A percentile compares a stretch with the other conserved stretches of the same genome.
These are phyloP conservation scores for Rhodotorula diobovata DNA, from an alignment of 768 basidiomycete genomes.

Conservation along the genomic window DNA sequence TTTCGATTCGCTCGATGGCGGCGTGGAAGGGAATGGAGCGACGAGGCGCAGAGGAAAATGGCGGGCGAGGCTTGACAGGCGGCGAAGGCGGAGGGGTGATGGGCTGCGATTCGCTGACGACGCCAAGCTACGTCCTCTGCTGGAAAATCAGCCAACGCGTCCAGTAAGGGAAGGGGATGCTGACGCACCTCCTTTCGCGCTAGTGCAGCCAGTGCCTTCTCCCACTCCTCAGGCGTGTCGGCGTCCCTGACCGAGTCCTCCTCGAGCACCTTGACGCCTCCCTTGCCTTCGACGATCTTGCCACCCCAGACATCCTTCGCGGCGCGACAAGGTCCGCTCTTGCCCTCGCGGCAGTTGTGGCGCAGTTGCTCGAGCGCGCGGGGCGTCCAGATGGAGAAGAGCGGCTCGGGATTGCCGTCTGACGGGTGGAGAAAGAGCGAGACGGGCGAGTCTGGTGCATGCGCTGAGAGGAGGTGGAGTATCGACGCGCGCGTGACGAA, in stretches of 20 bases:
- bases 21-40: neutral
- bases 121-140: too few relatives aligned
- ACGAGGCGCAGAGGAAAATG: neutral
- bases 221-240: constrained; percentile 41
- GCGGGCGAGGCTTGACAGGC: neutral
- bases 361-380: constrained; percentile 29
- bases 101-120: neutral
- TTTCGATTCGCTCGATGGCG: neutral
- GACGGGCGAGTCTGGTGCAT: constrained; percentile 22
- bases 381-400: constrained; percentile 38
- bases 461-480: constrained; percentile 16
- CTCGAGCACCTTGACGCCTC: constrained; percentile 24
- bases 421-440: constrained; percentile 36
- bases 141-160: too few relatives aligned
- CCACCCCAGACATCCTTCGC: constrained; percentile 34
- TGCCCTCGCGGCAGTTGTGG: constrained; percentile 29
- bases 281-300: constrained; percentile 11
- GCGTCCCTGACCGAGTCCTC: constrained; percentile 34
- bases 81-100: neutral
- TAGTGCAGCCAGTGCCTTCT: neutral
- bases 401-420: constrained; percentile 39
- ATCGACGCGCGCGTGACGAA: constrained; percentile 19
- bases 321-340: constrained; percentile 37
- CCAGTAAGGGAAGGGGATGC: too few relatives aligned
- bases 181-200: neutral